phyloP scores from a whole-genome alignment of 2,329 filamentous ascomycete genomes.

The Amylocarpus encephaloides region DNA sequence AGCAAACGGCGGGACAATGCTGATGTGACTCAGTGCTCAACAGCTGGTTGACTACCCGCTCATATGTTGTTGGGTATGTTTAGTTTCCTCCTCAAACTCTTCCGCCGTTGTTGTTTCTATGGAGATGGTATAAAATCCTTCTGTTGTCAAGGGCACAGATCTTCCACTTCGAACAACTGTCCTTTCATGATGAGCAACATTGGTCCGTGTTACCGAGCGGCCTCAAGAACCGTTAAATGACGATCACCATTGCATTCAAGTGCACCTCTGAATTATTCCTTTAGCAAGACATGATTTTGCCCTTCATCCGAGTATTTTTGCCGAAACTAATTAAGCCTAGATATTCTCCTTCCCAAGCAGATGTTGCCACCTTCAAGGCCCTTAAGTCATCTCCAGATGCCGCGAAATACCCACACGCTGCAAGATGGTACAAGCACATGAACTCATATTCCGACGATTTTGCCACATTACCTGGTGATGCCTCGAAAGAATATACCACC shows the following conservation, averaged over 20 bases:
- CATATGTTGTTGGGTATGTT: slow-evolving; percentile 76
- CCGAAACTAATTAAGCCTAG: slow-evolving; percentile 29
- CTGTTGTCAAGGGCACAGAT: slow-evolving; percentile 15
- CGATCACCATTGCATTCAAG: slow-evolving; percentile 66
- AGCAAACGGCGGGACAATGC: slow-evolving; percentile 8
- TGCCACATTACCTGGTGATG: slow-evolving; percentile 81
- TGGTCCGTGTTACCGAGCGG: slow-evolving; percentile 96
- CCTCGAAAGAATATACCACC: slow-evolving; percentile 78
- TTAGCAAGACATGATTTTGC: not conserved
- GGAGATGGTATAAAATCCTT: slow-evolving; percentile 8
- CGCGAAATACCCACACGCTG: slow-evolving; percentile 86
- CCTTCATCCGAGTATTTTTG: not conserved
- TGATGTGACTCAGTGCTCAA: slow-evolving; percentile 54
- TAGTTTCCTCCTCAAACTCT: slow-evolving; percentile 14
- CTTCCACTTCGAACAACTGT: slow-evolving; percentile 16
- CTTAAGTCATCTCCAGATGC: slow-evolving; percentile 68
- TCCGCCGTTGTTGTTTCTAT: slow-evolving; percentile 20
- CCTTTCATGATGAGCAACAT: slow-evolving; percentile 71
- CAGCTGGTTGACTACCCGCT: slow-evolving; percentile 67
- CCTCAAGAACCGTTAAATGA: slow-evolving; percentile 86
- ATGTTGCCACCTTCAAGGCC: slow-evolving; percentile 93
- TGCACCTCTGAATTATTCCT: slow-evolving; percentile 63
- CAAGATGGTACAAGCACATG: slow-evolving; percentile 99
- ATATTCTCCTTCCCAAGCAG: slow-evolving; percentile 74
- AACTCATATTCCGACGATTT: slow-evolving; percentile 90